These are phyloP conservation scores for Trypanosoma conorhini DNA, from an alignment of 208 protist genomes.

Conservation along the genomic window DNA sequence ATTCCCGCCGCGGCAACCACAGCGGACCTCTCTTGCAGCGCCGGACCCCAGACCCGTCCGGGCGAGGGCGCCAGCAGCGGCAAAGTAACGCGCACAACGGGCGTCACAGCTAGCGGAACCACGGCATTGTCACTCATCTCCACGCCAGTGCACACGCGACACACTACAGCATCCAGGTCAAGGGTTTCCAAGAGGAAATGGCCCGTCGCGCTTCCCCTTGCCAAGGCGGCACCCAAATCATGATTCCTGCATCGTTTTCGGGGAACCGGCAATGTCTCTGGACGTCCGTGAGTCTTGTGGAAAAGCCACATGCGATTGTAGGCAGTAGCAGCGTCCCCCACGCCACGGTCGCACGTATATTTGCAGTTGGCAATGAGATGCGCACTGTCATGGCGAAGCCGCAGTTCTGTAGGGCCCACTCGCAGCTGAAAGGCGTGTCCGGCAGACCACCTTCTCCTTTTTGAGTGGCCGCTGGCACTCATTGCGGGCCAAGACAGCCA, in stretches of 20 bases:
- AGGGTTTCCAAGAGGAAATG: neutral
- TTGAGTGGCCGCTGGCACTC: neutral
- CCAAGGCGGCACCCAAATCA: neutral
- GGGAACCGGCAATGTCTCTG: constrained; percentile 6
- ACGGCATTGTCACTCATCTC: constrained; percentile 22
- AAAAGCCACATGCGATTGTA: constrained; percentile 4
- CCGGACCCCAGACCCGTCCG: neutral
- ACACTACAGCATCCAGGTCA: constrained; percentile 6
- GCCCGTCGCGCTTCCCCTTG: neutral
- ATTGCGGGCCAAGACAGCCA: neutral
- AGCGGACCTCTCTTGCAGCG: neutral
- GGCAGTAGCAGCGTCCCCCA: neutral
- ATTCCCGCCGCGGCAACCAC: constrained; percentile 1
- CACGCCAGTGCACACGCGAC: neutral
- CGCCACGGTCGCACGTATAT: neutral
- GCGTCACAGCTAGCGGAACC: constrained; percentile 3
- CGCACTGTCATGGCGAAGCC: constrained; percentile 13
- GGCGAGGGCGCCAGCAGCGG: constrained; percentile 16
- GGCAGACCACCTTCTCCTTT: constrained; percentile 14
- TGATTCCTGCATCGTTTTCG: neutral
- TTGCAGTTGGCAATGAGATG: constrained; percentile 10
- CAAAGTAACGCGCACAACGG: constrained; percentile 14
- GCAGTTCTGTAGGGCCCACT: neutral
- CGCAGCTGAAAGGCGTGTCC: constrained; percentile 19
- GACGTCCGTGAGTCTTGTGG: constrained; percentile 1